Conservation (phyloP, 2,329 filamentous ascomycete genomes). For the Ophiocordyceps camponoti-floridani region DNA sequence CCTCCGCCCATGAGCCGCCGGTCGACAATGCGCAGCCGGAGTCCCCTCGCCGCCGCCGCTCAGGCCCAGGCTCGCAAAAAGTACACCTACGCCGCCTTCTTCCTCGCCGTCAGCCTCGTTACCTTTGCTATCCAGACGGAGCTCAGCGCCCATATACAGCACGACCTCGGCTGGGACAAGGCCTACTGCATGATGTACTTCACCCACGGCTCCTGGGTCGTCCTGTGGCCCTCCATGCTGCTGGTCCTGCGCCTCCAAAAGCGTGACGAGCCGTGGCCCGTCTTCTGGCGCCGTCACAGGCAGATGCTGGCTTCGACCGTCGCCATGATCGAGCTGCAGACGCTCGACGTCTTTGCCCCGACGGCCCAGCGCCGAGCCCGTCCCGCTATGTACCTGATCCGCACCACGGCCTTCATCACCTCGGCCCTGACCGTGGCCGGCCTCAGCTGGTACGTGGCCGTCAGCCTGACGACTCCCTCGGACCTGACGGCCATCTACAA, state of each 20-base stretch:
- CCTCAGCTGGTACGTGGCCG: constrained; percentile 87
- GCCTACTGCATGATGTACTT: constrained; percentile 99
- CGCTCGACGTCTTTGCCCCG: constrained; percentile 43
- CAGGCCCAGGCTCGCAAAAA: constrained; percentile 38
- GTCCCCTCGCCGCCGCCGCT: constrained; percentile 35
- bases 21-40: constrained; percentile 60
- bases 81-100: constrained; percentile 75
- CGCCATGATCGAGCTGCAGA: constrained; percentile 73
- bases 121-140: constrained; percentile 92
- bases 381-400: constrained; percentile 51
- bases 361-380: constrained; percentile 16
- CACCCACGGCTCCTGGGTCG: constrained; percentile 83
- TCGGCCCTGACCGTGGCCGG: constrained; percentile 77
- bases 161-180: constrained; percentile 86
- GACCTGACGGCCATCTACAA: constrained; percentile 98
- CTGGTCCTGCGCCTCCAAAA: constrained; percentile 65
- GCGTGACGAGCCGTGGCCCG: constrained; percentile 57
- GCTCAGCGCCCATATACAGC: constrained; percentile 86
- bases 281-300: constrained; percentile 60
- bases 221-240: constrained; percentile 79
- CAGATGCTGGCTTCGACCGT: constrained; percentile 33
- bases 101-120: constrained; percentile 65
- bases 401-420: constrained; percentile 67
- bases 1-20: constrained; percentile 18
- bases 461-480: constrained; percentile 79